Evolutionary conservation across 192 early-diverging fungal species (phyloP).

Genomic region (Umbelopsis sp.): DNA sequence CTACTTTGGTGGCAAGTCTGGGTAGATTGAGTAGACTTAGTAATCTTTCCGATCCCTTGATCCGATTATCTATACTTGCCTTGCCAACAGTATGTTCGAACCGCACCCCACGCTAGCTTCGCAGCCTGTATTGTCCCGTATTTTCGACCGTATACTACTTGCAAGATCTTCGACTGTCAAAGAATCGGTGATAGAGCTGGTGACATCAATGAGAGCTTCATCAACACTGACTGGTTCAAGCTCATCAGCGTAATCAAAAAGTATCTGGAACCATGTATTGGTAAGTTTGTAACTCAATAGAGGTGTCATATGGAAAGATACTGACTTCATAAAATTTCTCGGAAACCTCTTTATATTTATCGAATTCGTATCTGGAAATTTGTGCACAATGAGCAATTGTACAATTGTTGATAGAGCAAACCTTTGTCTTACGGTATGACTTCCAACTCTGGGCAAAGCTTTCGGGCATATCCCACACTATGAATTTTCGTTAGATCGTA

Average conservation of each 20-base stretch:
- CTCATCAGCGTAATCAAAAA: slow-evolving; percentile 64
- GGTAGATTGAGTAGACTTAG: background rate
- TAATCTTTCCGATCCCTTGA: background rate
- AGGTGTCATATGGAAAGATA: too few species aligned
- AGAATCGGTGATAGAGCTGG: slow-evolving; percentile 35
- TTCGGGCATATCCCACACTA: slow-evolving; percentile 65
- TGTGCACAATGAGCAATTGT: background rate
- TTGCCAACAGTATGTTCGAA: slow-evolving; percentile 70
- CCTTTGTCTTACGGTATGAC: slow-evolving; percentile 61
- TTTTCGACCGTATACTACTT: slow-evolving; percentile 49
- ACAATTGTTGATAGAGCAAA: slow-evolving; percentile 35
- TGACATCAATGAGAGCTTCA: slow-evolving; percentile 81
- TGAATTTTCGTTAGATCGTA: background rate
- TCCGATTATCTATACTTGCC: slow-evolving; percentile 34
- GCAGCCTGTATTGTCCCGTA: slow-evolving; percentile 58
- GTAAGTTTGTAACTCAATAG: background rate
- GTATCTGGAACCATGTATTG: slow-evolving; percentile 42
- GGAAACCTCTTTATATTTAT: slow-evolving; percentile 62
- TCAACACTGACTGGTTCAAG: slow-evolving; percentile 85
- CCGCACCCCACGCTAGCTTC: slow-evolving; percentile 78
- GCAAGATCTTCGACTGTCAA: slow-evolving; percentile 52
- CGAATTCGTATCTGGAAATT: slow-evolving; percentile 64
- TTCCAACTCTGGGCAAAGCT: slow-evolving; percentile 62
- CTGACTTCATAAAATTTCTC: slow-evolving; percentile 59
- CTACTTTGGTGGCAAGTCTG: slow-evolving; percentile 64